These are phyloP conservation scores for Purshia tridentata DNA, from an alignment of 306 rosid species.

Conservation along the genomic window DNA sequence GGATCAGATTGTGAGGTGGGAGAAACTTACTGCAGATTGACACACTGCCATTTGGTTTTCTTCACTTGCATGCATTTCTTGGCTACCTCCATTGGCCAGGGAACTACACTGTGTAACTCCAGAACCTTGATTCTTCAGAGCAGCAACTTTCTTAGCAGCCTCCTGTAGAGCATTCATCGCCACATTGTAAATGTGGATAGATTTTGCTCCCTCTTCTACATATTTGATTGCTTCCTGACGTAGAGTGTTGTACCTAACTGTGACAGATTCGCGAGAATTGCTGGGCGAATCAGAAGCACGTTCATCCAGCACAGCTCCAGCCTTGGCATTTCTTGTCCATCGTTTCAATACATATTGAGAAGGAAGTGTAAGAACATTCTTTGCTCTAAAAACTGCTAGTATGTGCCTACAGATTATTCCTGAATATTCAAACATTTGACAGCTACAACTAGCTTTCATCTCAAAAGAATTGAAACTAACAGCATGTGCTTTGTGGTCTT, in stretches of 20 bases:
- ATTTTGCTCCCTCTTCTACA: constrained; percentile 93
- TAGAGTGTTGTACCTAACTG: constrained; percentile 64
- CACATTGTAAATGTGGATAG: constrained; percentile 71
- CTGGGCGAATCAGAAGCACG: constrained; percentile 46
- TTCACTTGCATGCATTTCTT: constrained; percentile 50
- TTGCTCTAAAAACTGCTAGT: constrained; percentile 77
- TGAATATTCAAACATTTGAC: constrained; percentile 83
- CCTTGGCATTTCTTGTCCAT: constrained; percentile 82
- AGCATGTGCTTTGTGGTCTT: constrained; percentile 61
- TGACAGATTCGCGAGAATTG: constrained; percentile 51
- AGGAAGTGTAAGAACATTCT: constrained; percentile 85
- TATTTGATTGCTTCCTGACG: constrained; percentile 85
- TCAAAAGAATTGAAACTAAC: constrained; percentile 65
- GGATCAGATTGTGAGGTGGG: constrained; percentile 19
- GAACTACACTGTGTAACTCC: constrained; percentile 42
- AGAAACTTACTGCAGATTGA: constrained; percentile 59
- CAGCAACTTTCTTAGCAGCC: constrained; percentile 69
- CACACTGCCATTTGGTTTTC: constrained; percentile 42
- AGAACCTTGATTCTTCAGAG: constrained; percentile 45
- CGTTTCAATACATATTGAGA: constrained; percentile 75
- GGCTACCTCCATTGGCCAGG: constrained; percentile 54
- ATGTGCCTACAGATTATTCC: constrained; percentile 88
- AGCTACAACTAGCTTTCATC: constrained; percentile 83
- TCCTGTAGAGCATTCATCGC: constrained; percentile 83
- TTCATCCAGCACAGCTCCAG: constrained; percentile 55